Conservation (phyloP, 139 green algal species). For the Chlorella sp. region DNA sequence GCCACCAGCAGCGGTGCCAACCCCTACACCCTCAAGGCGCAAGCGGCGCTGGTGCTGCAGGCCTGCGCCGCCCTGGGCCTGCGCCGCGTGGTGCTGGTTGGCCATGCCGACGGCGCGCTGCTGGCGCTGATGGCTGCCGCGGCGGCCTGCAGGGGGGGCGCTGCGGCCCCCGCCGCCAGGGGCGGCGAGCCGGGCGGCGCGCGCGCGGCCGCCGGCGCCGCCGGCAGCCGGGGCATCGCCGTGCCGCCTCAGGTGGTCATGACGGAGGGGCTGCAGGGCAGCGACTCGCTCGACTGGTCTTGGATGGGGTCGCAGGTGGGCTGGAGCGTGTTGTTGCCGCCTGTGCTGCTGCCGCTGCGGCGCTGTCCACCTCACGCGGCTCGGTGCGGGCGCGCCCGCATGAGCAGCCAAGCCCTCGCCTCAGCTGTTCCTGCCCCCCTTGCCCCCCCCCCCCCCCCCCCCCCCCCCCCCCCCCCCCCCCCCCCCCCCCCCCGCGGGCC, state of each 20-base stretch:
- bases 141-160: constrained; percentile 24
- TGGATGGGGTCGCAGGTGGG: too few relatives aligned
- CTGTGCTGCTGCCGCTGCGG: too few relatives aligned
- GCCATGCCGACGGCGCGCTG: constrained; percentile 72
- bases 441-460: too few relatives aligned
- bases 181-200: background rate
- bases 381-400: too few relatives aligned
- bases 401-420: too few relatives aligned
- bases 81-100: constrained; percentile 56
- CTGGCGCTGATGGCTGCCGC: constrained; percentile 60
- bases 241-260: background rate
- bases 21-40: constrained; percentile 55
- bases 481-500: too few relatives aligned
- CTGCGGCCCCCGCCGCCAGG: background rate
- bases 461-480: too few relatives aligned
- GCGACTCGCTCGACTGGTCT: too few relatives aligned
- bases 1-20: constrained; percentile 3
- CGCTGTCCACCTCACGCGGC: too few relatives aligned
- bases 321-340: too few relatives aligned
- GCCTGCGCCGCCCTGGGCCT: constrained; percentile 54
- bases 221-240: background rate
- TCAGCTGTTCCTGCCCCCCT: too few relatives aligned
- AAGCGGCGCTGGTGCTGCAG: constrained; percentile 61
- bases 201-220: background rate
- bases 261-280: background rate